A percentile compares a stretch with the other conserved stretches of the same genome.
These are phyloP conservation scores for Sideroxylon spinosum DNA, from an alignment of 179 eudicot genomes.

Conservation along the genomic window DNA sequence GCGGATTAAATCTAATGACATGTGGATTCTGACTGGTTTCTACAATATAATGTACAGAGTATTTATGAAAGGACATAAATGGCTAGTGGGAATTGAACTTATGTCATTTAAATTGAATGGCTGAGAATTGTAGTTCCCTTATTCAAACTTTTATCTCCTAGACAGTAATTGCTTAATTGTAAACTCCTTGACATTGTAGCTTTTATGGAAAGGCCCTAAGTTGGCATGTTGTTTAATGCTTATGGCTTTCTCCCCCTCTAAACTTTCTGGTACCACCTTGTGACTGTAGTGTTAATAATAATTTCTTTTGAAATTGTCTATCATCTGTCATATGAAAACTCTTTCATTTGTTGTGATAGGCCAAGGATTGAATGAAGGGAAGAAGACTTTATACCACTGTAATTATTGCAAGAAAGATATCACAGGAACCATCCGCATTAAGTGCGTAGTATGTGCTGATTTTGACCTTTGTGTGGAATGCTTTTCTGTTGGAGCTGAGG, in stretches of 20 bases:
- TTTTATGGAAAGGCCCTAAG: background rate
- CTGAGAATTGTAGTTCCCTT: slow-evolving; percentile 2
- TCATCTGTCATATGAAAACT: background rate
- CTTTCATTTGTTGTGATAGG: slow-evolving; percentile 24
- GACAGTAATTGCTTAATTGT: too few species aligned
- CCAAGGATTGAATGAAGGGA: slow-evolving; percentile 56
- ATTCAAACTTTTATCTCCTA: too few species aligned
- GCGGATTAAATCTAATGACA: too few species aligned
- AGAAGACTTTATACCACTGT: slow-evolving; percentile 70
- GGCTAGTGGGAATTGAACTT: background rate
- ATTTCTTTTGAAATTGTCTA: background rate
- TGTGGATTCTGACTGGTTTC: background rate
- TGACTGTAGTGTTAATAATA: background rate
- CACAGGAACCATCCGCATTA: slow-evolving; percentile 65
- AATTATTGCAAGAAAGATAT: slow-evolving; percentile 81
- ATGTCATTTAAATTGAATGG: background rate
- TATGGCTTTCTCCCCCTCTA: background rate
- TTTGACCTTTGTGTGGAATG: slow-evolving; percentile 51
- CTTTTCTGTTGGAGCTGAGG: slow-evolving; percentile 52
- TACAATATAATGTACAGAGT: background rate
- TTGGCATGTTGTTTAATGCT: too few species aligned
- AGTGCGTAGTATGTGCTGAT: slow-evolving; percentile 43
- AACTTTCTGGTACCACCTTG: background rate
- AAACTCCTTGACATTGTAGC: too few species aligned
- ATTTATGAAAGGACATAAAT: background rate